These are phyloP conservation scores for Metarhizium brunneum DNA, from an alignment of 2,329 filamentous ascomycete genomes.

Conservation along the genomic window DNA sequence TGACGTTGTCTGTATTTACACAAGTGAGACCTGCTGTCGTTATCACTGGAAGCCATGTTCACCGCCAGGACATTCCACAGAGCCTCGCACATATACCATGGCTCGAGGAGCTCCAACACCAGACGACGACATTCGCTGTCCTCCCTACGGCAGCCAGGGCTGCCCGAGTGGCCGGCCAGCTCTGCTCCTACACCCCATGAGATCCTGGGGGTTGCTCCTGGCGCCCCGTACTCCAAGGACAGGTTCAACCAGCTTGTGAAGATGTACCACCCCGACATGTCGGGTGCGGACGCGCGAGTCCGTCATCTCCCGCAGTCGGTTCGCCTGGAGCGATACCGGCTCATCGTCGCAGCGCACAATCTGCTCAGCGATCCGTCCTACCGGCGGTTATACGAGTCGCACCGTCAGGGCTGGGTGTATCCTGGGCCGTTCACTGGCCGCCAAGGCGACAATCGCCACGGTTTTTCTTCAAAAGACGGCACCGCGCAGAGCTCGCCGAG, in stretches of 20 bases:
- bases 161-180: conserved; percentile 6
- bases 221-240: conserved; percentile 9
- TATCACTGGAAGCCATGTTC: neutral
- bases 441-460: neutral
- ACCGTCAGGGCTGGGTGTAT: conserved; percentile 6
- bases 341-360: conserved; percentile 9
- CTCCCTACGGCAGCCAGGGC: neutral
- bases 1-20: neutral
- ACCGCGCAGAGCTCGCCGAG: neutral
- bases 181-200: conserved; percentile 10
- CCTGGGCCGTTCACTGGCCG: neutral
- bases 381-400: conserved; percentile 7
- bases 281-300: neutral
- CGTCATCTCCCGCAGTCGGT: neutral
- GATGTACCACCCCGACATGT: conserved; percentile 12
- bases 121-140: neutral
- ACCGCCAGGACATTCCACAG: neutral
- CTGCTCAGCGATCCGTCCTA: conserved; percentile 8
- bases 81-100: neutral
- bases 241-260: conserved; percentile 11
- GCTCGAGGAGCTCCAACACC: neutral
- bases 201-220: conserved; percentile 6
- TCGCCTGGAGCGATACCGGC: conserved; percentile 9
- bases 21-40: neutral
- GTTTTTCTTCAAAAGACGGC: neutral